Percentiles rank a stretch among this genome's conserved stretches.
Conservation (phyloP, 768 basidiomycete genomes). For the Russula vinacea region DNA sequence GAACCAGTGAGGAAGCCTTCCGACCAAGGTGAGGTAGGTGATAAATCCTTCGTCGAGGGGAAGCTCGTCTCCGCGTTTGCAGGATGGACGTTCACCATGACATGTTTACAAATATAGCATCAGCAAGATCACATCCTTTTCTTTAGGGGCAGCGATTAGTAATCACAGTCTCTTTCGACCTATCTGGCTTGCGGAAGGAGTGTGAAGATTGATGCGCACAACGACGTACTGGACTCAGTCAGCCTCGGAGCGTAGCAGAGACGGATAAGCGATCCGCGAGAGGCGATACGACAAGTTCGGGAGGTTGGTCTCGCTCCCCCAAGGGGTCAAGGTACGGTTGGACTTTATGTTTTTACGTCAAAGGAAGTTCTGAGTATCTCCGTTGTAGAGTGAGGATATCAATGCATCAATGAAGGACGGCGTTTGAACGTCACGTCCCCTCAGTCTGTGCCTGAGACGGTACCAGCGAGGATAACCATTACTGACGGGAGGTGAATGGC, state of each 20-base stretch:
- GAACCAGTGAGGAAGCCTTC: neutral
- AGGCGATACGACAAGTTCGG: neutral
- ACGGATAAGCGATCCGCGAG: neutral
- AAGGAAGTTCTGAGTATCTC: neutral
- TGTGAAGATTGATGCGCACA: constrained; percentile 4
- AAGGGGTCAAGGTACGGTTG: neutral
- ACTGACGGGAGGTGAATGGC: neutral
- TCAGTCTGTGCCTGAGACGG: neutral
- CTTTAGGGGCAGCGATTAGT: too few species aligned
- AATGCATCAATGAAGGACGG: neutral
- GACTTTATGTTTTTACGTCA: neutral
- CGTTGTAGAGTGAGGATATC: neutral
- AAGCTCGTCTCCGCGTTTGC: neutral
- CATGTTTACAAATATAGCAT: neutral
- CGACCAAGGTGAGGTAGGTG: neutral
- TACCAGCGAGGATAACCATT: neutral
- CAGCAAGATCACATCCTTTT: too few species aligned
- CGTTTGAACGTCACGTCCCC: constrained; percentile 1
- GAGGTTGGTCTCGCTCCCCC: neutral
- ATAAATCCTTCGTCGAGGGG: too few species aligned
- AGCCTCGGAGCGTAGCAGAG: neutral
- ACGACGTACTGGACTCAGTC: constrained; percentile 3
- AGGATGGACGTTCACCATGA: neutral
- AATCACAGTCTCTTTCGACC: neutral
- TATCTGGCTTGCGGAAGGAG: neutral